Conservation (phyloP, 208 protist species). For the Trypanosoma vivax region DNA sequence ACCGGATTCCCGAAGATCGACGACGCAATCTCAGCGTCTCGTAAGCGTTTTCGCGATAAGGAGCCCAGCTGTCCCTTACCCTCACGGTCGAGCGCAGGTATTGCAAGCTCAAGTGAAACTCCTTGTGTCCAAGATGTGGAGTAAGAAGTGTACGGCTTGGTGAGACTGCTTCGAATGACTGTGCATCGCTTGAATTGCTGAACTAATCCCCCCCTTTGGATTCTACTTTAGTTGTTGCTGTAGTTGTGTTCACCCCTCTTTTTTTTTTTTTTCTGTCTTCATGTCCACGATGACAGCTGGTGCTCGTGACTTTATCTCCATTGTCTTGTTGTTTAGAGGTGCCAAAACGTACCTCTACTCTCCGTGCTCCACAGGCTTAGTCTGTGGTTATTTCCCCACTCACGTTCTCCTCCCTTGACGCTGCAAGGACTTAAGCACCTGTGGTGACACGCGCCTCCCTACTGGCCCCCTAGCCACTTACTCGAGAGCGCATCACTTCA, state of each 20-base stretch:
- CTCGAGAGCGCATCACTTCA: neutral
- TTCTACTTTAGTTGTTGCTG: constrained; percentile 6
- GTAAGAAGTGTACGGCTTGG: neutral
- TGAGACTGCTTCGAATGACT: constrained; percentile 4
- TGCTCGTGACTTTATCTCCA: no score
- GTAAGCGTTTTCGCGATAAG: constrained; percentile 35
- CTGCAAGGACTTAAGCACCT: no score
- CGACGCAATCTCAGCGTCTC: constrained; percentile 47
- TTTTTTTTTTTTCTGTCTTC: no score
- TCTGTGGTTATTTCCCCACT: no score
- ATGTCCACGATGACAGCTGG: no score
- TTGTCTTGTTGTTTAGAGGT: no score
- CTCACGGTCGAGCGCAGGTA: constrained; percentile 13
- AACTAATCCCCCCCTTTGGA: neutral
- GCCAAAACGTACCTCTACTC: no score
- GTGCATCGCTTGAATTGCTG: constrained; percentile 1
- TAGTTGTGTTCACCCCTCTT: no score
- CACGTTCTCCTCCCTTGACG: no score
- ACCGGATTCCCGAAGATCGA: constrained; percentile 57
- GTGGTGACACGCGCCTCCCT: constrained; percentile 11
- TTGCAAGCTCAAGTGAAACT: constrained; percentile 13
- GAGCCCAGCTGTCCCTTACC: constrained; percentile 14
- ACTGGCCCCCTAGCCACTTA: constrained; percentile 10
- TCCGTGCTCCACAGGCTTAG: no score
- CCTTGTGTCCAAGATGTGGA: constrained; percentile 9